Evolutionary conservation across 2,329 filamentous ascomycete genomes (phyloP), one percentile per base, ranked within the genome.

Genomic region (Rhexocercosporidium sp.): DNA sequence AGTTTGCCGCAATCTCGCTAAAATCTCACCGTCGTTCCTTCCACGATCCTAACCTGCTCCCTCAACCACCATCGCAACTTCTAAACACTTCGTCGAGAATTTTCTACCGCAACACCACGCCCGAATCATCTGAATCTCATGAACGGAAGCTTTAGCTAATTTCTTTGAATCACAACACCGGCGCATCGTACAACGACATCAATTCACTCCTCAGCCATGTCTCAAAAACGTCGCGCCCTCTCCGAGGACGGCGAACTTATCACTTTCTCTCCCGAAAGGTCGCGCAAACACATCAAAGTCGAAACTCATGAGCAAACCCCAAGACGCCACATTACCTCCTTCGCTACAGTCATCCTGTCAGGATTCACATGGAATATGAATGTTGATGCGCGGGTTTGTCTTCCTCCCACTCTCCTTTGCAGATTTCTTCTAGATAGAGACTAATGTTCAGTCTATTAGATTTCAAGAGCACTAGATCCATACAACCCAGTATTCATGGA

Each of bases 291-390:
- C 16, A 31, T 53, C 25, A 53, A 53, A 31, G 49, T 27, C 14
- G 25, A 31, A 16, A n/a, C 18, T 9, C 14, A 31, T 18, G 49
- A 53, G 8, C 25, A 31, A 7, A 9, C 14, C 8, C 5, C 49
- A n/a, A 14, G 16, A 31, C 12, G 14, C n/a, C 27, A 27, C n/a
- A 7, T n/a, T n/a, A 2, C 49, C 9, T n/a, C 14, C 3, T 53
- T 22, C 31, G 29, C 53, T 5, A 25, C 53, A 0, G 53, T 56
- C 2, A 37, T 56, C 53, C 12, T 56, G 8, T 56, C 53, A 14
- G 53, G 53, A 14, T 56, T 56, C 20, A 56, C 29, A n/a, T 56
- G 53, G 53, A 37, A 56, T 56, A 37, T 37, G 53, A 31, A 37
- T 22, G n/a, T 56, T 16, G 53, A 56, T 56, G 53, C n/a, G 11